These are phyloP conservation scores for Helichrysum umbraculigerum DNA, from an alignment of 129 eudicot species.

Conservation along the genomic window DNA sequence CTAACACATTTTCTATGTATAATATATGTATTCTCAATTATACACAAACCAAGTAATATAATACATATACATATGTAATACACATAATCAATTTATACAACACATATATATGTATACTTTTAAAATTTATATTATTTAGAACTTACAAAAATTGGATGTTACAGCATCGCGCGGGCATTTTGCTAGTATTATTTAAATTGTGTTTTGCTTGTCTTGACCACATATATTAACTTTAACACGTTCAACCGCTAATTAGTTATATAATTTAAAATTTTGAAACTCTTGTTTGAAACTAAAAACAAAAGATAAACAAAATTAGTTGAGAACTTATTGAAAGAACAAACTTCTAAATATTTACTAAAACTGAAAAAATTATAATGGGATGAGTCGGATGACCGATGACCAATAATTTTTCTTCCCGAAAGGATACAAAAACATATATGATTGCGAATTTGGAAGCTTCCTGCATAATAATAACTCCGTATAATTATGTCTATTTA, in stretches of 20 bases:
- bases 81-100: no score
- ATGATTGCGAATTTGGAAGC: background rate
- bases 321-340: background rate
- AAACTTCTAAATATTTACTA: background rate
- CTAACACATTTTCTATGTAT: no score
- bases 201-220: background rate
- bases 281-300: background rate
- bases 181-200: no score
- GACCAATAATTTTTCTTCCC: conserved; percentile 6
- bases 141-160: no score
- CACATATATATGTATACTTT: no score
- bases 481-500: background rate
- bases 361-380: background rate
- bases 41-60: no score
- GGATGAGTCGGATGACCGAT: no score
- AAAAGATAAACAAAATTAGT: background rate
- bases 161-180: no score
- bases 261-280: background rate
- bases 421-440: conserved; percentile 2
- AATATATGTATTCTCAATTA: no score
- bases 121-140: no score
- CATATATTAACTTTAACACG: background rate
- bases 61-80: no score
- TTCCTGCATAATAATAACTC: background rate
- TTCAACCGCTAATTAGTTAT: background rate